These are phyloP conservation scores for Parachaetomium inaequale DNA, from an alignment of 495 filamentous ascomycete species.

Conservation along the genomic window DNA sequence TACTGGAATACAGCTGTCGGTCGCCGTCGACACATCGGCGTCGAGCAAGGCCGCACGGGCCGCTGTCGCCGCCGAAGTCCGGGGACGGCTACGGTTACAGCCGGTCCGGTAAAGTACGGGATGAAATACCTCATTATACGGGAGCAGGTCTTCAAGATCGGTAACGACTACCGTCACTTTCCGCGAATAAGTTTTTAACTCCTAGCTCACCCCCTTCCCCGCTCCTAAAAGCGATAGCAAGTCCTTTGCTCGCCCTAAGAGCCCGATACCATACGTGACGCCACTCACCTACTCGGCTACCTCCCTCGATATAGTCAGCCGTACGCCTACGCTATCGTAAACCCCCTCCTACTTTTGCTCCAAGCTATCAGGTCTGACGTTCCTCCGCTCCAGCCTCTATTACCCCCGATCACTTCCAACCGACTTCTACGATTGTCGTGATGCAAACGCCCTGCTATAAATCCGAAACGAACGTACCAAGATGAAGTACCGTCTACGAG, in stretches of 20 bases:
- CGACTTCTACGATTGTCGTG: constrained; percentile 8
- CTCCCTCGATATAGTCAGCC: background rate
- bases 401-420: background rate
- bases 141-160: no score
- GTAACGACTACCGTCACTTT: no score
- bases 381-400: background rate
- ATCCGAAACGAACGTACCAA: constrained; percentile 5
- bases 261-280: background rate
- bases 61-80: no score
- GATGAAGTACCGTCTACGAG: constrained; percentile 6
- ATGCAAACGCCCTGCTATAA: constrained; percentile 5
- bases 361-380: constrained; percentile 1
- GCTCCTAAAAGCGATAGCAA: no score
- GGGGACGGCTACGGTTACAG: no score
- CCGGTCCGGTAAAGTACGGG: no score
- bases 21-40: no score
- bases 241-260: background rate
- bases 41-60: no score
- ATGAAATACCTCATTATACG: no score
- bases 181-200: no score
- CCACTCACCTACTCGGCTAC: background rate
- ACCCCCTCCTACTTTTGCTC: background rate
- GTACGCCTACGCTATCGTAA: background rate
- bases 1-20: no score
- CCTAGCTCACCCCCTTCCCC: no score